Conservation (phyloP, 495 filamentous ascomycete species). For the Haplographium delicatum region DNA sequence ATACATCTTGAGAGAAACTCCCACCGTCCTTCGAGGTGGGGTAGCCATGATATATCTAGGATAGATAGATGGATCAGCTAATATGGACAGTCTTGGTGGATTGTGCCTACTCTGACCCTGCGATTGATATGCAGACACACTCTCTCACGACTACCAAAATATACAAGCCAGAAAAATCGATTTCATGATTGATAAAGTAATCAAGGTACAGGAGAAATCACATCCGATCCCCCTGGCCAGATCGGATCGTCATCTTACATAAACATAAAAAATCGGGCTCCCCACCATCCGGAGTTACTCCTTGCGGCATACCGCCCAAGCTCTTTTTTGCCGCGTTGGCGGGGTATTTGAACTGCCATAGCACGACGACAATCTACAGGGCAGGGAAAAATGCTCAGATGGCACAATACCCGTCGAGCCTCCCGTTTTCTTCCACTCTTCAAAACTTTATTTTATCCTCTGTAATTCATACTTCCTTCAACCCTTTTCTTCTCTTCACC, state of each 20-base stretch:
- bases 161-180: no score
- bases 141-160: no score
- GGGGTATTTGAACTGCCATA: not conserved
- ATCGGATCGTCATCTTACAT: no score
- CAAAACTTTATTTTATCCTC: no score
- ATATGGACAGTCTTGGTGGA: no score
- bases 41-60: conserved; percentile 24
- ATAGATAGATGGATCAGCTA: no score
- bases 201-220: no score
- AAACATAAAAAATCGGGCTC: no score
- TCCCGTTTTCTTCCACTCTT: not conserved
- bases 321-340: not conserved
- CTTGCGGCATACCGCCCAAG: not conserved
- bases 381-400: not conserved
- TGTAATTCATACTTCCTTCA: not conserved
- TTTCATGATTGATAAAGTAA: no score
- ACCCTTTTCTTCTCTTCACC: not conserved
- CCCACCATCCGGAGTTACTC: not conserved
- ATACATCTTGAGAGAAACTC: conserved; percentile 82
- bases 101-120: no score
- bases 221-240: no score
- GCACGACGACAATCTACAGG: not conserved
- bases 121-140: no score
- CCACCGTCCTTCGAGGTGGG: conserved; percentile 58
- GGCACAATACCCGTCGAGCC: not conserved